Evolutionary conservation across 2,329 filamentous ascomycete species (phyloP).

Genomic region (Penicillium sp.): DNA sequence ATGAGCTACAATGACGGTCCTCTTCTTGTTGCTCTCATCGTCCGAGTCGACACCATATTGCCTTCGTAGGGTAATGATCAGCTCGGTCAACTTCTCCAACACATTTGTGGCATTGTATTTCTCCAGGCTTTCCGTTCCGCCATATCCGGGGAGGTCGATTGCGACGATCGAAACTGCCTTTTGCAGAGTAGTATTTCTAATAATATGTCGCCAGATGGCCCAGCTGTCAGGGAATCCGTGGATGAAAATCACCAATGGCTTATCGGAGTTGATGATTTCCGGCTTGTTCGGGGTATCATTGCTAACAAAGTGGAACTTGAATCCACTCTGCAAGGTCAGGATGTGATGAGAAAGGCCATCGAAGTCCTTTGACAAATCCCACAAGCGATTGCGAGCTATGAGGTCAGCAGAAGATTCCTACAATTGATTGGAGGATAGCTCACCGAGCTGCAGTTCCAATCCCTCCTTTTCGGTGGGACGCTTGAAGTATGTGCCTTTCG

Average conservation of each 20-base stretch:
- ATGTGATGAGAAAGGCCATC: constrained; percentile 51
- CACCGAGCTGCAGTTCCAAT: constrained; percentile 42
- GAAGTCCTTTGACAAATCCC: constrained; percentile 51
- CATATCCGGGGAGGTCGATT: constrained; percentile 57
- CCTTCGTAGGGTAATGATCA: constrained; percentile 50
- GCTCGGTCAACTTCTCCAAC: constrained; percentile 52
- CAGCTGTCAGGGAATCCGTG: constrained; percentile 61
- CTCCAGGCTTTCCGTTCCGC: constrained; percentile 53
- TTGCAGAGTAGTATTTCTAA: constrained; percentile 41
- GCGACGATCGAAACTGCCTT: constrained; percentile 49
- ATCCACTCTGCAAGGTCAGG: constrained; percentile 47
- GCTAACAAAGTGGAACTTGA: constrained; percentile 55
- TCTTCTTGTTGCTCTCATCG: constrained; percentile 37
- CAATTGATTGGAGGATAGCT: constrained; percentile 10
- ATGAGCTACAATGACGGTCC: constrained; percentile 50
- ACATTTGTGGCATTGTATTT: constrained; percentile 51
- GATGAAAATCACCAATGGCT: constrained; percentile 51
- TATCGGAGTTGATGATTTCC: constrained; percentile 19
- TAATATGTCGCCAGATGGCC: constrained; percentile 51
- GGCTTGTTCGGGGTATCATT: constrained; percentile 32
- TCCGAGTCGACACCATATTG: constrained; percentile 43
- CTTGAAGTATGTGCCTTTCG: constrained; percentile 38
- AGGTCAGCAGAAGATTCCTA: neutral
- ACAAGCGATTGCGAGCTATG: constrained; percentile 51
- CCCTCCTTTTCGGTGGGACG: constrained; percentile 39